phyloP scores from a whole-genome alignment of 176 grass and related monocot genomes.

The Urochloa ruziziensis region DNA sequence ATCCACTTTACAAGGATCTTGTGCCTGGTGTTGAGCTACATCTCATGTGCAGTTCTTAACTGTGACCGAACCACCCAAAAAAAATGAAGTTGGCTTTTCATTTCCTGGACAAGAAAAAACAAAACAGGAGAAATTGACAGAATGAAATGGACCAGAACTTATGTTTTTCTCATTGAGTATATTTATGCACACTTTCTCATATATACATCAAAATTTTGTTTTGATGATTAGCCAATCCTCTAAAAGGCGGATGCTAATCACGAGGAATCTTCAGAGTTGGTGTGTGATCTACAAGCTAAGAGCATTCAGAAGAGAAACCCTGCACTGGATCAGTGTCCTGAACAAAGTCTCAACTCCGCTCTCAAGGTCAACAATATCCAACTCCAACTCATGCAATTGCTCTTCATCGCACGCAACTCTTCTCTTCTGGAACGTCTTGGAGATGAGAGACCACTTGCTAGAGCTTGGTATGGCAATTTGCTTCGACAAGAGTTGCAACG shows the following conservation, averaged over 20 bases:
- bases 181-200: not conserved
- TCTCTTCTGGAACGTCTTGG: conserved; percentile 19
- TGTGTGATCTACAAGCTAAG: not conserved
- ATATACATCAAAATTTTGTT: not conserved
- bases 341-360: conserved; percentile 15
- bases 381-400: conserved; percentile 27
- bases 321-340: conserved; percentile 13
- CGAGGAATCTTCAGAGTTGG: not conserved
- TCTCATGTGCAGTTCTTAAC: not conserved
- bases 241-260: conserved; percentile 33
- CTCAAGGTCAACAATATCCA: conserved; percentile 17
- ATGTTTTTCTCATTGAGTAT: not conserved
- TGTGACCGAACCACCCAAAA: not conserved
- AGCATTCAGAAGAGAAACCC: conserved; percentile 17
- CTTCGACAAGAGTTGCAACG: not conserved
- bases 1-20: conserved; percentile 7
- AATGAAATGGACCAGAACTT: conserved; percentile 9
- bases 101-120: not conserved
- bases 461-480: not conserved
- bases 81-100: not conserved
- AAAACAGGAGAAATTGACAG: not conserved
- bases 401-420: conserved; percentile 1
- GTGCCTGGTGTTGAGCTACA: not conserved
- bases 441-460: conserved; percentile 35
- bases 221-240: conserved; percentile 26